Base-by-base conservation (phyloP, 2,329 filamentous ascomycete species). In the Cladobotryum protrusum region DNA sequence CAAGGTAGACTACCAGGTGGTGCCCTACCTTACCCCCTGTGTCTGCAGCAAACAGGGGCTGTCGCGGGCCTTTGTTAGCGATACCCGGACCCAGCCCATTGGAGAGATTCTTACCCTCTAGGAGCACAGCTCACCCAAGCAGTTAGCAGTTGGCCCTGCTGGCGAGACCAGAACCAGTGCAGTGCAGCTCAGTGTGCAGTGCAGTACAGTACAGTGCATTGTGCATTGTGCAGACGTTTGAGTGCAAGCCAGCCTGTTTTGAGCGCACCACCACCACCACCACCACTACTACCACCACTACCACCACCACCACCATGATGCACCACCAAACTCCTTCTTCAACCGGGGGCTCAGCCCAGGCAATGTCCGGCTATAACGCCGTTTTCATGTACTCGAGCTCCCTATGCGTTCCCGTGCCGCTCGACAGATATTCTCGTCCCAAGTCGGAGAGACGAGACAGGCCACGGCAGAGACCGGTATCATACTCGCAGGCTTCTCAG, bases 311-410 rank as follows among this genome's bases (percentile, higher is more conserved):
- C 45, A 45, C 40, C 49, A 48, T 48, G 45, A 41, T 19, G 37
- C 37, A 41, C 15, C 36, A 39, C n/a, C 36, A 18, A 18, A 39
- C 36, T 36, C 34, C 34, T 15, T n/a, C 36, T 15, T n/a, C 36
- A 39, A 18, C 36, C n/a, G 36, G n/a, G 17, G 43, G 8, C 13
- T 9, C 24, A 43, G 20, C 43, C 15, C 15, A 29, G 6, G 9
- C 43, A 14, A 37, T 40, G 44, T 7, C 35, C 35, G 19, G 45
- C 47, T 53, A 50, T 43, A 50, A 43, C 43, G 43, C 43, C 43
- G 15, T 47, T 43, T 50, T 44, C 43, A 29, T 50, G 17, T 53
- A 40, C 39, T 43, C 51, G 41, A 50, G 48, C 48, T 20, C 33
- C 17, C 24, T 52, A 7, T 33, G 29, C 47, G 37, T 48, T n/a